Percentiles rank a stretch among this genome's conserved stretches.
Evolutionary conservation across 176 grass and related monocot species (phyloP).

Genomic region (Puccinellia tenuiflora): DNA sequence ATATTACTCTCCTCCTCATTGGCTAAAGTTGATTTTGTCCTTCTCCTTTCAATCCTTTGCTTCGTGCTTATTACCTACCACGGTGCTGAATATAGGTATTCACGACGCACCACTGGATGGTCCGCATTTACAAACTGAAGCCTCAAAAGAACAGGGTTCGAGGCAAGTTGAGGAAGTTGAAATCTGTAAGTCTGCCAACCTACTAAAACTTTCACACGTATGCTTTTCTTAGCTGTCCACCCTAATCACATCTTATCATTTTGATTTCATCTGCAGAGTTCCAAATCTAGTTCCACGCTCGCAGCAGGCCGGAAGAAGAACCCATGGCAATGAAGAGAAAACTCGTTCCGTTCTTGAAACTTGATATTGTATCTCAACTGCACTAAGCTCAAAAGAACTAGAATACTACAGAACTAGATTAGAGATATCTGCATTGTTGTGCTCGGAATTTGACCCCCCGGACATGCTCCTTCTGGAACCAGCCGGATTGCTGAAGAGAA

Average conservation of each 20-base stretch:
- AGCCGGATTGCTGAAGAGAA: conserved; percentile 6
- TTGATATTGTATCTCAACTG: conserved; percentile 25
- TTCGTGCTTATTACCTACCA: background rate
- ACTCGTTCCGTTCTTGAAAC: background rate
- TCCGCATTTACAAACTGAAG: conserved; percentile 97
- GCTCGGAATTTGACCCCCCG: background rate
- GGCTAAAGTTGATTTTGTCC: background rate
- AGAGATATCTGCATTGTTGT: conserved; percentile 27
- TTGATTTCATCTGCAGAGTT: conserved; percentile 36
- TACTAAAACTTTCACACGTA: background rate
- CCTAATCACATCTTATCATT: background rate
- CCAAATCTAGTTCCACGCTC: conserved; percentile 49
- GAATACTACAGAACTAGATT: conserved; percentile 34
- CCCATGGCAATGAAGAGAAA: conserved; percentile 64
- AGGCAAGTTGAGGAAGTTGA: conserved; percentile 83
- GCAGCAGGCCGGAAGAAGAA: conserved; percentile 53
- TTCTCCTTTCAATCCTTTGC: background rate
- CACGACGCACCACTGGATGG: conserved; percentile 99
- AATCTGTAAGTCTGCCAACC: conserved; percentile 51
- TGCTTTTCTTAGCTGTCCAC: background rate
- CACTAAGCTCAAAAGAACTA: conserved; percentile 18
- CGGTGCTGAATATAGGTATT: conserved; percentile 61
- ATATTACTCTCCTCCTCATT: background rate
- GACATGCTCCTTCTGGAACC: conserved; percentile 4
- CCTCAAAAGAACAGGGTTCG: conserved; percentile 89